Percentiles rank a stretch among this genome's conserved stretches.
These are phyloP conservation scores for Dichomitus squalens DNA, from an alignment of 1,284 basidiomycete species.

Conservation along the genomic window DNA sequence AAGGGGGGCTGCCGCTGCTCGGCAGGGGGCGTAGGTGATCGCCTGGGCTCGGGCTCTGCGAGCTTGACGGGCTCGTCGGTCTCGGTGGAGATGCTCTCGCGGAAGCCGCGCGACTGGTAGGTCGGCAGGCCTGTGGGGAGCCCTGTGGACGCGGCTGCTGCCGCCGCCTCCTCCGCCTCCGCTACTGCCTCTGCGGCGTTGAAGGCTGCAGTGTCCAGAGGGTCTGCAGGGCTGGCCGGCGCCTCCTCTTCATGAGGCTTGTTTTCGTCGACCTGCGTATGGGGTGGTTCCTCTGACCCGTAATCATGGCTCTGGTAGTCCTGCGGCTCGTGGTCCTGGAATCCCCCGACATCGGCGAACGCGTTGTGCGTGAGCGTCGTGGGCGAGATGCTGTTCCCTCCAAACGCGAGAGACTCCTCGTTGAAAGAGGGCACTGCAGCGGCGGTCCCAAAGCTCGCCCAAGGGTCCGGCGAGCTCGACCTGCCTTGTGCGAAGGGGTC, in stretches of 20 bases:
- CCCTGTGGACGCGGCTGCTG: slow-evolving; percentile 13
- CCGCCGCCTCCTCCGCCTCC: slow-evolving; percentile 22
- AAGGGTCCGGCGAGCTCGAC: slow-evolving; percentile 75
- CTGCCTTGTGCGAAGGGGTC: slow-evolving; percentile 68
- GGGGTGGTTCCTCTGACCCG: background rate
- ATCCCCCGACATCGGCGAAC: slow-evolving; percentile 34
- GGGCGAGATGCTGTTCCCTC: slow-evolving; percentile 8
- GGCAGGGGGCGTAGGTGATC: slow-evolving; percentile 27
- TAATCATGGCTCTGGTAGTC: background rate
- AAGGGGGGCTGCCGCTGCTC: slow-evolving; percentile 8
- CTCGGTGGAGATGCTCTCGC: slow-evolving; percentile 32
- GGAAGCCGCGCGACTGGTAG: slow-evolving; percentile 30
- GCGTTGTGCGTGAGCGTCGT: slow-evolving; percentile 24
- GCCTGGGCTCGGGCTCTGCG: slow-evolving; percentile 30
- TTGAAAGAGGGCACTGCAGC: slow-evolving; percentile 28
- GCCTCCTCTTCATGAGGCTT: background rate
- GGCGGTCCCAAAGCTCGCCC: slow-evolving; percentile 51
- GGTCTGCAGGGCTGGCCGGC: slow-evolving; percentile 4
- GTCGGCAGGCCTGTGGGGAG: slow-evolving; percentile 1
- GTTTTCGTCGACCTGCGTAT: background rate
- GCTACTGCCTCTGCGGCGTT: slow-evolving; percentile 24
- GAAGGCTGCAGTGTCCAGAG: slow-evolving; percentile 20
- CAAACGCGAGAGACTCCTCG: slow-evolving; percentile 18
- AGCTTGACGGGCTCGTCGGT: slow-evolving; percentile 24
- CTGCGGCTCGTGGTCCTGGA: slow-evolving; percentile 6